Base-by-base conservation (phyloP, 306 rosid genomes). In the Fagus crenata region DNA sequence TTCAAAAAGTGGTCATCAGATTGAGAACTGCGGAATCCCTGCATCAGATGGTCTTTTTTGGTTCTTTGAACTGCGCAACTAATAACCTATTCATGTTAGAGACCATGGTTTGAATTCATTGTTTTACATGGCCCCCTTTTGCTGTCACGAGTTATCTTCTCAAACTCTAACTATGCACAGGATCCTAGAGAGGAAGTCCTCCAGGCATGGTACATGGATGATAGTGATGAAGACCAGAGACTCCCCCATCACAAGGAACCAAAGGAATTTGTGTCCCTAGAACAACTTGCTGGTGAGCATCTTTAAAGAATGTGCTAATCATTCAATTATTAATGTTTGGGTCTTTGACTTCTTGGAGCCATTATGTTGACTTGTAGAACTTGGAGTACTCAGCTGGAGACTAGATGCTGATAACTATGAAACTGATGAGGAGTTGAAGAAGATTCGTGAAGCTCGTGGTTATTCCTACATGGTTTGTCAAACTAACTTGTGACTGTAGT, bases 151-250 rank as follows among this genome's bases (percentile, higher is more conserved):
- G 31, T 79, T 75, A 3, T 75, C 60, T 63, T 81, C 59, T 68
- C 79, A 58, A 81, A 59, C 22, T 75, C 8, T 18, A 4, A 58
- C 55, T 69, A 41, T 78, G 59, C 77, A 36, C 77, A 96, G 99
- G 98, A 96, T 81, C 89, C 94, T 46, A 89, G 96, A 33, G 97
- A 96, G 89, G 98, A 96, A 77, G 97, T 96, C 75, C 2, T 96
- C 85, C 92, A 96, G 82, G 99, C 99, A 79, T 96, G 99, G 98
- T 93, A 83, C 89, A 96, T 96, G 99, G 98, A 96, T 89, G 97
- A 91, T 55, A 89, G 90, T 79, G 81, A 85, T 39, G 99, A 87
- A 81, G 99, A 96, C 84, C 99, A 96, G 86, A 89, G 99, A 63
- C 93, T 89, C 56, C 97, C 97, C 64, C 99, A 91, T 85, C 96